Evolutionary conservation across 2,329 filamentous ascomycete species (phyloP).

Genomic region (Periconia macrospinosa): DNA sequence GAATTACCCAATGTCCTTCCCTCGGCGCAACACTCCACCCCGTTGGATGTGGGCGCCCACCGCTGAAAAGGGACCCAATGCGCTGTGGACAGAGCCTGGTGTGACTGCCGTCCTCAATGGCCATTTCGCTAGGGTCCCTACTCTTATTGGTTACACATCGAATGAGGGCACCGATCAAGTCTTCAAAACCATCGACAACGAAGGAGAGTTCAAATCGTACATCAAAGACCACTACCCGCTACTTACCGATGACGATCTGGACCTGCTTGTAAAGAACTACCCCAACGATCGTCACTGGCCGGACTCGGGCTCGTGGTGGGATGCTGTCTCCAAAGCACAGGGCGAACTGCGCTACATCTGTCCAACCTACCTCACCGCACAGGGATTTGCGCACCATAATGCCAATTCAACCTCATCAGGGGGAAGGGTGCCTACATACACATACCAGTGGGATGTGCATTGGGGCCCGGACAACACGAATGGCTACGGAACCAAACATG

Average conservation of each 20-base stretch:
- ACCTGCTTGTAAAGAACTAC: conserved; percentile 25
- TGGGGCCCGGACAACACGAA: conserved; percentile 32
- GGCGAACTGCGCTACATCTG: conserved; percentile 40
- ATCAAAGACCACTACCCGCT: conserved; percentile 48
- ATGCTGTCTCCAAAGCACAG: conserved; percentile 37
- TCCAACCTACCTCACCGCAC: conserved; percentile 34
- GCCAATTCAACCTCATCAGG: conserved; percentile 5
- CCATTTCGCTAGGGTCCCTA: conserved; percentile 33
- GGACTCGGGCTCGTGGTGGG: conserved; percentile 35
- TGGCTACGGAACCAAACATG: conserved; percentile 38
- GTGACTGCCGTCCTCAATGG: conserved; percentile 30
- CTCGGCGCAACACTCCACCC: conserved; percentile 31
- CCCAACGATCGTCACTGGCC: conserved; percentile 40
- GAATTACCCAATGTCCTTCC: conserved; percentile 38
- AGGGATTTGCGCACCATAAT: conserved; percentile 33
- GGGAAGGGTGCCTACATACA: conserved; percentile 24
- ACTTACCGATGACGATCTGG: conserved; percentile 55
- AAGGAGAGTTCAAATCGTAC: conserved; percentile 41
- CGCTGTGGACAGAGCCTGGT: conserved; percentile 32
- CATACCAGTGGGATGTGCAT: conserved; percentile 41
- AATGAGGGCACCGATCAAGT: conserved; percentile 47
- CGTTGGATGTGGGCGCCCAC: conserved; percentile 42
- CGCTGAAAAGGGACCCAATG: conserved; percentile 25
- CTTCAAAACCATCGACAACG: conserved; percentile 37
- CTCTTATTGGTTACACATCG: conserved; percentile 36